phyloP scores from a whole-genome alignment of 2,329 filamentous ascomycete genomes.

The Phoma sp. region DNA sequence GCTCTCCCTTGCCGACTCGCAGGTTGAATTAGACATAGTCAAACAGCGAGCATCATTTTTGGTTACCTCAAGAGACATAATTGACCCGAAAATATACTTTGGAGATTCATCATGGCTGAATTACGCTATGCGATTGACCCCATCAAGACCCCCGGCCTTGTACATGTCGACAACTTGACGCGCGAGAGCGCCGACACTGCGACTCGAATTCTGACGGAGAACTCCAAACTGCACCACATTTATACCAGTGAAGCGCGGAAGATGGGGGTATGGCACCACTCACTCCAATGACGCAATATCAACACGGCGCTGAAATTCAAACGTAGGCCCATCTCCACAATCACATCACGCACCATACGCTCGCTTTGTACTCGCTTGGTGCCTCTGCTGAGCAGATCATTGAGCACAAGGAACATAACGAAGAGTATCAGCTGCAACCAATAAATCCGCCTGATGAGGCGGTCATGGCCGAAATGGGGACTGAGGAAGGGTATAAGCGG shows the following conservation, averaged over 20 bases:
- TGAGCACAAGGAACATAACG: background rate
- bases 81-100: too few species aligned
- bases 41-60: too few species aligned
- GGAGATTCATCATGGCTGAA: too few species aligned
- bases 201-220: background rate
- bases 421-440: background rate
- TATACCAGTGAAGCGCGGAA: background rate
- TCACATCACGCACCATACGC: background rate
- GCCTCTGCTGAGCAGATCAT: background rate
- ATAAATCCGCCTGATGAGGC: background rate
- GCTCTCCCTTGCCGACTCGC: too few species aligned
- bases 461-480: background rate
- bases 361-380: background rate
- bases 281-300: too few species aligned
- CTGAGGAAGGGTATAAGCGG: background rate
- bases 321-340: background rate
- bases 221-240: background rate
- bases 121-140: background rate
- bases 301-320: background rate
- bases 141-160: background rate
- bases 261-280: slow-evolving; percentile 1
- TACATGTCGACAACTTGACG: slow-evolving; percentile 1
- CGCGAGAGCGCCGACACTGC: background rate
- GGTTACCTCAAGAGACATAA: too few species aligned
- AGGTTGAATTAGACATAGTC: too few species aligned